These are phyloP conservation scores for Salix suchowensis DNA, from an alignment of 345 rosid genomes.

Conservation along the genomic window DNA sequence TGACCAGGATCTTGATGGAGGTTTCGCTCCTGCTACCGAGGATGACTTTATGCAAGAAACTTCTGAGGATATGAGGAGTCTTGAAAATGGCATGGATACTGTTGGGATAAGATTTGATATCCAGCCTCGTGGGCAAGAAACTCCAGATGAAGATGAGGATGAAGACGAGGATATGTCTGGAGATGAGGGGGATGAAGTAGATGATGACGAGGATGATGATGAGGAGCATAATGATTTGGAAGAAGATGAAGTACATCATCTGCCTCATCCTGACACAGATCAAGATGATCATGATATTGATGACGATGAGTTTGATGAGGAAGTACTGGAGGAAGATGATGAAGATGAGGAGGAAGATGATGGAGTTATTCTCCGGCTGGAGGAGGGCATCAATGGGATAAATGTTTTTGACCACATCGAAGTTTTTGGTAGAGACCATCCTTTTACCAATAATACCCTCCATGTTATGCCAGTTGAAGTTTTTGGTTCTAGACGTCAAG, in stretches of 20 bases:
- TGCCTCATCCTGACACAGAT: slow-evolving; percentile 85
- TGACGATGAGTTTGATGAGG: slow-evolving; percentile 90
- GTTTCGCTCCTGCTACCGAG: slow-evolving; percentile 62
- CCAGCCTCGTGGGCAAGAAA: slow-evolving; percentile 72
- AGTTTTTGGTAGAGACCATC: slow-evolving; percentile 80
- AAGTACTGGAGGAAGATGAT: slow-evolving; percentile 81
- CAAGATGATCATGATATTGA: slow-evolving; percentile 98
- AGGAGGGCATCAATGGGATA: slow-evolving; percentile 84
- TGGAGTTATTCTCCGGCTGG: slow-evolving; percentile 80
- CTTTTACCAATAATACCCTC: slow-evolving; percentile 78
- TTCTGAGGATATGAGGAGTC: slow-evolving; percentile 64
- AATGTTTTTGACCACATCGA: slow-evolving; percentile 91
- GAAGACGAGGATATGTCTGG: slow-evolving; percentile 86
- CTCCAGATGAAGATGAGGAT: slow-evolving; percentile 79
- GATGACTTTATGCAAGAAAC: slow-evolving; percentile 90
- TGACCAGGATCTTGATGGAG: slow-evolving; percentile 81
- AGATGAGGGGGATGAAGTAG: slow-evolving; percentile 70
- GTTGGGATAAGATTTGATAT: slow-evolving; percentile 73
- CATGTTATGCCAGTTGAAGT: slow-evolving; percentile 97
- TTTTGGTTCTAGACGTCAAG: slow-evolving; percentile 95
- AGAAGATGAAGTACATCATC: slow-evolving; percentile 83
- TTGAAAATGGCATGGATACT: slow-evolving; percentile 64
- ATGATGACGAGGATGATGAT: slow-evolving; percentile 66
- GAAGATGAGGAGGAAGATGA: slow-evolving; percentile 92
- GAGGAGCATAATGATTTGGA: slow-evolving; percentile 65